Conservation (phyloP, 768 basidiomycete genomes). For the Boletus eberwhitei region DNA sequence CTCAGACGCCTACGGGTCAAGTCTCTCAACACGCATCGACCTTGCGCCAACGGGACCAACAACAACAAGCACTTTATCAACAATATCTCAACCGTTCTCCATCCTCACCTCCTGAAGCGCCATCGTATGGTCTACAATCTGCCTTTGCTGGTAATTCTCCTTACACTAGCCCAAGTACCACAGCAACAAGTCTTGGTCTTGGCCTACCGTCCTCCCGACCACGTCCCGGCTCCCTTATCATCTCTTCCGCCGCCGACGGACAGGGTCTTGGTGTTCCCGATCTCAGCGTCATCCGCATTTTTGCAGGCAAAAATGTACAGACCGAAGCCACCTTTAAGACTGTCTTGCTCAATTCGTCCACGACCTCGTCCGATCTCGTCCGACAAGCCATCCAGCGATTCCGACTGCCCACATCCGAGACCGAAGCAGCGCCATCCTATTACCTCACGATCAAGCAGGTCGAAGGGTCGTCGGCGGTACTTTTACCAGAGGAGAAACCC, state of each 20-base stretch:
- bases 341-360: conserved; percentile 84
- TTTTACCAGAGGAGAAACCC: conserved; percentile 73
- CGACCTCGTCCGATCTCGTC: conserved; percentile 80
- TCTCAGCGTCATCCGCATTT: conserved; percentile 92
- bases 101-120: conserved; percentile 69
- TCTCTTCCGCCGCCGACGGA: conserved; percentile 59
- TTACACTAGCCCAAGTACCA: conserved; percentile 37
- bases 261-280: conserved; percentile 68
- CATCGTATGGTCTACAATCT: conserved; percentile 74
- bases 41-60: conserved; percentile 82
- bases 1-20: conserved; percentile 34
- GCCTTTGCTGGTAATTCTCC: conserved; percentile 53
- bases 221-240: conserved; percentile 75
- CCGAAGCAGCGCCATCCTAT: conserved; percentile 58
- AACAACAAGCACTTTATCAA: conserved; percentile 83
- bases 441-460: conserved; percentile 93
- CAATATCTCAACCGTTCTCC: conserved; percentile 89
- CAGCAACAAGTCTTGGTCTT: conserved; percentile 42
- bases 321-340: conserved; percentile 99
- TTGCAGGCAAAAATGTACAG: conserved; percentile 86
- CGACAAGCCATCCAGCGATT: conserved; percentile 94
- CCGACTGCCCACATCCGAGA: conserved; percentile 62
- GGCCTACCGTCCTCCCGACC: conserved; percentile 53
- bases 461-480: conserved; percentile 77
- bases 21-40: conserved; percentile 63